Base-by-base conservation (phyloP, 768 basidiomycete genomes). In the Tylopilus sp. region DNA sequence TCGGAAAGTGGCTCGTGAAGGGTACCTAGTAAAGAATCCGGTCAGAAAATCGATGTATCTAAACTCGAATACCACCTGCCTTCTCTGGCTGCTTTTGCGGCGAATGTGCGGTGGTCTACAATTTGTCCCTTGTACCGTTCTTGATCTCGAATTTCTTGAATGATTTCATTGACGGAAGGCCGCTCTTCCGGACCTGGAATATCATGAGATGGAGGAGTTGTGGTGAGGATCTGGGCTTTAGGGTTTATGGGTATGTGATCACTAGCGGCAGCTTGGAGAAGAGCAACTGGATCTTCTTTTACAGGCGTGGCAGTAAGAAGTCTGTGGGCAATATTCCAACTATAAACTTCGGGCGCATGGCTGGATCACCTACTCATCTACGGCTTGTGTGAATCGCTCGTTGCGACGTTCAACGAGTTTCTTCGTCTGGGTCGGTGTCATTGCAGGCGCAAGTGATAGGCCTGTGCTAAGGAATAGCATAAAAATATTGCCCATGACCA, bases 101-200 rank as follows among this genome's bases (percentile, higher is more conserved):
- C 75, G 18, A 84, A 71, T 0, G 75, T 79, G 41, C 79, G 75
- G 33, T 77, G 74, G 50, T 81, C 71, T 5, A 75, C 73, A 26
- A 95, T 86, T 68, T 93, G 89, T 18, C 78, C 77, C 44, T 71
- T 71, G 64, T 88, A 94, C 83, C 86, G 87, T 0, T 74, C 70
- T 51, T 84, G 77, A 26, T 71, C 68, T 47, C 68, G 67, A 5
- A 92, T 61, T 46, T 89, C 84, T 10, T 70, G 66, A 44, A 94
- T 71, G 25, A 92, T 69, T 5, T 70, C 67, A 12, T 75, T 69
- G 6, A 93, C 80, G 1, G 83, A 70, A 23, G 78, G 80, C 17
- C 91, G 77, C 23, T 79, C 69, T 22, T 75, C 69, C 3, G 78
- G 63, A n/a, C 67, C 67, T 13, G 78, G 78, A 47, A 76, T 57